Percentiles rank a stretch among this genome's conserved stretches.
phyloP scores from a whole-genome alignment of 345 rosid species.

The Populus tremula region DNA sequence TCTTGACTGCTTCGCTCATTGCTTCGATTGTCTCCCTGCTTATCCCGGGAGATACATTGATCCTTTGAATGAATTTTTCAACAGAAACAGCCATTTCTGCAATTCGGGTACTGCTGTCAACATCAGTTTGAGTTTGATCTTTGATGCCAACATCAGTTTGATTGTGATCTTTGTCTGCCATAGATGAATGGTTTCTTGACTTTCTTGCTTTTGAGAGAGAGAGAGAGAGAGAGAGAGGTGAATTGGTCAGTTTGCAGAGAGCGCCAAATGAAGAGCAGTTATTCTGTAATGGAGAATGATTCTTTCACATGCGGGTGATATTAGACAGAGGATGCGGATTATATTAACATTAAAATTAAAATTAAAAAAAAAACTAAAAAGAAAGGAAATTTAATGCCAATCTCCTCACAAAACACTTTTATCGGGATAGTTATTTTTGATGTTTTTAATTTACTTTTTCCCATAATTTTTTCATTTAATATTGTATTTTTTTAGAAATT shows the following conservation, averaged over 20 bases:
- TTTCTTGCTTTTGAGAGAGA: neutral
- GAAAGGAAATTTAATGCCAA: too few relatives aligned
- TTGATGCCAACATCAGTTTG: neutral
- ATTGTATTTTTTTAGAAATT: too few relatives aligned
- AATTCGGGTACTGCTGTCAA: neutral
- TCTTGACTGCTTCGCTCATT: neutral
- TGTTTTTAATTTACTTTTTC: too few relatives aligned
- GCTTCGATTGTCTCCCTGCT: neutral
- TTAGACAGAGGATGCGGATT: too few relatives aligned
- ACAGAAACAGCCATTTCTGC: neutral
- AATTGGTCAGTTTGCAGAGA: neutral
- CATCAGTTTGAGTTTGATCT: neutral
- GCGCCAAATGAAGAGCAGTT: neutral
- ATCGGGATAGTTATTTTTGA: too few relatives aligned
- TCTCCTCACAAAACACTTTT: too few relatives aligned
- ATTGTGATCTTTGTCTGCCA: neutral
- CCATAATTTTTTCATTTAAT: too few relatives aligned
- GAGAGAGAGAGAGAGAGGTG: neutral
- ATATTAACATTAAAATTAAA: too few relatives aligned
- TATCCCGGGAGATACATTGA: neutral
- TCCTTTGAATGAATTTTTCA: neutral
- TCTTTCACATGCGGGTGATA: neutral
- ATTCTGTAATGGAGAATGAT: neutral
- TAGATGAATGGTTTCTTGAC: neutral
- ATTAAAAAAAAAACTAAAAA: too few relatives aligned